Evolutionary conservation across 2,329 filamentous ascomycete genomes (phyloP).

Genomic region (Juglanconis sp.): DNA sequence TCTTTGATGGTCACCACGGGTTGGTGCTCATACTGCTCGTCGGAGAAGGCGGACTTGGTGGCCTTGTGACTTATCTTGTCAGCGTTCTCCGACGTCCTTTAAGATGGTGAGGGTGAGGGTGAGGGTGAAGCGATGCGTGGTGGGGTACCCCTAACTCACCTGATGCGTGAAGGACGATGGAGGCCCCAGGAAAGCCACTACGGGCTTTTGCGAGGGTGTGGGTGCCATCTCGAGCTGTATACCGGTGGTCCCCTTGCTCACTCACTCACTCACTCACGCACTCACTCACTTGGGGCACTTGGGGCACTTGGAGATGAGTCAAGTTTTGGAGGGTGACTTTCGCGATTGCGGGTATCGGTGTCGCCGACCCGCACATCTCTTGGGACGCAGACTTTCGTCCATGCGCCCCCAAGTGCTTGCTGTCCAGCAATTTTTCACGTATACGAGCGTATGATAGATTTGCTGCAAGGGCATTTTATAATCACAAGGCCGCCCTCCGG

Average conservation of each 20-base stretch:
- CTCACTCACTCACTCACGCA: neutral
- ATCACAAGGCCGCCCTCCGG: too few relatives aligned
- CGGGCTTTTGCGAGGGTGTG: neutral
- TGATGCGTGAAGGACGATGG: conserved; percentile 27
- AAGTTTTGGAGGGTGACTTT: too few relatives aligned
- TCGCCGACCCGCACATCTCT: too few relatives aligned
- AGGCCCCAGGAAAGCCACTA: conserved; percentile 27
- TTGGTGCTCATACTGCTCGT: conserved; percentile 43
- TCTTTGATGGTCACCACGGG: conserved; percentile 59
- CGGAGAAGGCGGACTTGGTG: conserved; percentile 41
- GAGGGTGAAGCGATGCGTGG: too few relatives aligned
- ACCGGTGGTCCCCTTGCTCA: too few relatives aligned
- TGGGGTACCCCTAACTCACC: conserved; percentile 16
- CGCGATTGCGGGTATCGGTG: too few relatives aligned
- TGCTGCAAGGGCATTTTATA: too few relatives aligned
- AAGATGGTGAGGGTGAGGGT: neutral
- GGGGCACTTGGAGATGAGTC: too few relatives aligned
- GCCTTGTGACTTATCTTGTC: conserved; percentile 23
- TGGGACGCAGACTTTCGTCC: too few relatives aligned
- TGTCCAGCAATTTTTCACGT: too few relatives aligned
- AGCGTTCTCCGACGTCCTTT: neutral
- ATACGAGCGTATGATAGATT: too few relatives aligned
- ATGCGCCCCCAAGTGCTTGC: too few relatives aligned
- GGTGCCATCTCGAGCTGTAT: neutral
- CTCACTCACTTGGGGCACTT: neutral